These are phyloP conservation scores for Pythium coloratum DNA, from an alignment of 352 stramenopile genomes.

Conservation along the genomic window DNA sequence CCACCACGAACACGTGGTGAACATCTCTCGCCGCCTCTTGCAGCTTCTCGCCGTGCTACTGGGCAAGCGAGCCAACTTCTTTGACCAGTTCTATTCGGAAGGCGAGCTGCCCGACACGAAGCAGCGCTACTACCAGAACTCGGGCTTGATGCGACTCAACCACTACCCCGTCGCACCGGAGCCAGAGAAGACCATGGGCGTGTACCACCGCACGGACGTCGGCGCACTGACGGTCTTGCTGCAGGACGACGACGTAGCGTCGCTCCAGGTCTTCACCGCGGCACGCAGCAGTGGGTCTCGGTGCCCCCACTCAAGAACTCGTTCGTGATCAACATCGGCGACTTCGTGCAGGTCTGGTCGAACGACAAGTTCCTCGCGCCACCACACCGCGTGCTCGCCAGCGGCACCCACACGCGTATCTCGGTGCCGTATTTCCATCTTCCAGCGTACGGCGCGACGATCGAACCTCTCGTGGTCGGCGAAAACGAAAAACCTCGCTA, in stretches of 20 bases:
- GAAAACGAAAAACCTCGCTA: constrained; percentile 54
- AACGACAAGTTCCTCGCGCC: constrained; percentile 53
- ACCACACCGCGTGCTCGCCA: constrained; percentile 50
- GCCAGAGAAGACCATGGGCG: constrained; percentile 48
- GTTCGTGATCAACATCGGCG: constrained; percentile 62
- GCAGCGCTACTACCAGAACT: constrained; percentile 20
- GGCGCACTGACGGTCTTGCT: constrained; percentile 60
- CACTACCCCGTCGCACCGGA: constrained; percentile 80
- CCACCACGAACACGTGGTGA: constrained; percentile 48
- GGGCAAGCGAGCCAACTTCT: constrained; percentile 47
- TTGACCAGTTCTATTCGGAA: constrained; percentile 56
- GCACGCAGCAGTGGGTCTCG: constrained; percentile 43
- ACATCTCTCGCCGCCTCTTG: constrained; percentile 48
- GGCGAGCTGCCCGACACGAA: constrained; percentile 35
- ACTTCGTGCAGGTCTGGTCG: constrained; percentile 60
- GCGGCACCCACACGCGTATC: constrained; percentile 35
- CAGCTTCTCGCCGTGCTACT: constrained; percentile 58
- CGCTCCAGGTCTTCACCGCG: constrained; percentile 56
- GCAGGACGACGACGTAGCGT: constrained; percentile 61
- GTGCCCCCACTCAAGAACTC: constrained; percentile 44
- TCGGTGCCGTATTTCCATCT: constrained; percentile 69
- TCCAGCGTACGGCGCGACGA: constrained; percentile 50
- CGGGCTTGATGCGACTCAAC: constrained; percentile 90
- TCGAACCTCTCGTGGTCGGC: constrained; percentile 59
- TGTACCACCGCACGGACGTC: constrained; percentile 60